phyloP scores from a whole-genome alignment of 306 rosid species.

The Fragaria vesca region DNA sequence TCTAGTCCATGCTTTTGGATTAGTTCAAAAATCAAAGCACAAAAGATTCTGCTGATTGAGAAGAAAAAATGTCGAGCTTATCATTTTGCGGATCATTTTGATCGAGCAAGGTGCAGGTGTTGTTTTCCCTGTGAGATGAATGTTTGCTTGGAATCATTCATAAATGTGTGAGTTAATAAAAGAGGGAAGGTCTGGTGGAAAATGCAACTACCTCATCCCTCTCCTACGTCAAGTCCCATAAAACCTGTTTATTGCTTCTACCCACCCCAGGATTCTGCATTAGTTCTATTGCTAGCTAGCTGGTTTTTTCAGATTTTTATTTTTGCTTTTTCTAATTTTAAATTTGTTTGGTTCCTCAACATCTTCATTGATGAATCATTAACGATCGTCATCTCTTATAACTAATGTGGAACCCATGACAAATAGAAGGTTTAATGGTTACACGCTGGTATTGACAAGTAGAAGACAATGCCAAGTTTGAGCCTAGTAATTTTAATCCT shows the following conservation, averaged over 20 bases:
- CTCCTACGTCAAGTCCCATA: slow-evolving; percentile 30
- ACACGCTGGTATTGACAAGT: background rate
- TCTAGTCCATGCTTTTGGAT: slow-evolving; percentile 13
- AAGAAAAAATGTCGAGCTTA: background rate
- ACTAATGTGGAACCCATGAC: slow-evolving; percentile 3
- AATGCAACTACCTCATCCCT: slow-evolving; percentile 62
- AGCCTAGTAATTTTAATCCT: background rate
- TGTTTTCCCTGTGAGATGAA: slow-evolving; percentile 68
- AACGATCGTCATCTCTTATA: background rate
- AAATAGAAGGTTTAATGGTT: background rate
- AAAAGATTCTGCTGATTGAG: slow-evolving; percentile 33
- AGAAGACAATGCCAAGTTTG: background rate
- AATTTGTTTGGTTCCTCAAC: background rate
- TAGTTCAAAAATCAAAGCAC: slow-evolving; percentile 17
- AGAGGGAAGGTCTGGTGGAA: slow-evolving; percentile 37
- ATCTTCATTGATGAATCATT: slow-evolving; percentile 5
- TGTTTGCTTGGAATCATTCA: slow-evolving; percentile 67
- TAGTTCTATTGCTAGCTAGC: slow-evolving; percentile 1
- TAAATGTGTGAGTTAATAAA: slow-evolving; percentile 50
- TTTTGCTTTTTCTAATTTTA: background rate
- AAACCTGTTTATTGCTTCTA: slow-evolving; percentile 58
- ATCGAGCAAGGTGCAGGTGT: slow-evolving; percentile 25
- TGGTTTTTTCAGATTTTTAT: background rate
- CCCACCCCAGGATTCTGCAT: slow-evolving; percentile 39
- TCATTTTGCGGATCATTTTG: slow-evolving; percentile 31